These are phyloP conservation scores for Mycosphaerelloides madeirae DNA, from an alignment of 2,329 filamentous ascomycete genomes.

Conservation along the genomic window DNA sequence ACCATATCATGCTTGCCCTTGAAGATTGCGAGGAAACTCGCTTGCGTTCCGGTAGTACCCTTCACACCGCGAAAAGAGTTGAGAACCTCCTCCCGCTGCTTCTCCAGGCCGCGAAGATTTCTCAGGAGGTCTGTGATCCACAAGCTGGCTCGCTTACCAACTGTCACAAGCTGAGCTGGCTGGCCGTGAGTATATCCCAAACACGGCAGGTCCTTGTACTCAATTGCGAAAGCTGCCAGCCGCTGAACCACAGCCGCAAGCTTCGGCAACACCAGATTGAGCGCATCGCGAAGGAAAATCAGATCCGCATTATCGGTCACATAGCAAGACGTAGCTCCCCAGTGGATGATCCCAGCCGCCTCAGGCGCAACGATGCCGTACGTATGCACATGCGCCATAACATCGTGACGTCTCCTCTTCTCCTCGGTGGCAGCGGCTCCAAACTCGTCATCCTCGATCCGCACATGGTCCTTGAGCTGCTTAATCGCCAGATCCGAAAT, in stretches of 20 bases:
- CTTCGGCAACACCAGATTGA: constrained; percentile 73
- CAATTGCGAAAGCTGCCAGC: constrained; percentile 64
- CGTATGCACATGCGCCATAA: constrained; percentile 55
- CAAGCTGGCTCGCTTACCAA: constrained; percentile 64
- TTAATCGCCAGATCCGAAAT: constrained; percentile 62
- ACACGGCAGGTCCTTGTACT: constrained; percentile 68
- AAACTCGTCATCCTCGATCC: constrained; percentile 47
- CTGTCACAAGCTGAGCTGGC: constrained; percentile 52
- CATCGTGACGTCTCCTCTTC: constrained; percentile 41
- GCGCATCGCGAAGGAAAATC: constrained; percentile 68
- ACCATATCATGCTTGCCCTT: constrained; percentile 56
- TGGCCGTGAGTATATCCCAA: constrained; percentile 74
- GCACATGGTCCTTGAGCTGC: constrained; percentile 44
- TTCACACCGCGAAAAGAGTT: constrained; percentile 66
- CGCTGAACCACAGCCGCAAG: constrained; percentile 74
- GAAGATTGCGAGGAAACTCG: constrained; percentile 69
- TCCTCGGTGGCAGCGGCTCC: constrained; percentile 45
- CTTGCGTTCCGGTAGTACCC: constrained; percentile 73
- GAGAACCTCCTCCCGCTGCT: constrained; percentile 59
- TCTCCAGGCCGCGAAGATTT: constrained; percentile 70
- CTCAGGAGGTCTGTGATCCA: constrained; percentile 74
- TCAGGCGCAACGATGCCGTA: constrained; percentile 69
- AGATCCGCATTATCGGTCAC: constrained; percentile 73
- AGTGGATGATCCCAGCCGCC: constrained; percentile 79
- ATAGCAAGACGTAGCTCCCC: constrained; percentile 60